Conservation (phyloP, 371 early-diverging fungal species). For the Zancudomyces culisetae region DNA sequence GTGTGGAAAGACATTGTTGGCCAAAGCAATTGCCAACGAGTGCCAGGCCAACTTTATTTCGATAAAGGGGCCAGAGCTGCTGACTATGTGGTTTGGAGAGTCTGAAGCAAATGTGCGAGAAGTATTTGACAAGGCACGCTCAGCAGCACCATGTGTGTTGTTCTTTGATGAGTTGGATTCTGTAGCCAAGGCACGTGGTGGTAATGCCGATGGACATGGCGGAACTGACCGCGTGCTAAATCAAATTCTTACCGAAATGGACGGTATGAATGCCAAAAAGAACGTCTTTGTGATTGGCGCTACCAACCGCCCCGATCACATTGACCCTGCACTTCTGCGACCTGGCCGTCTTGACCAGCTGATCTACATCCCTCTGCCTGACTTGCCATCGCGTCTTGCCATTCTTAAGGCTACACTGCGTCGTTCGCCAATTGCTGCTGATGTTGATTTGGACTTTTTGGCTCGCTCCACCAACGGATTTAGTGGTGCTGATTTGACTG, state of each 20-base stretch:
- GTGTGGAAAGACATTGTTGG: conserved; percentile 99
- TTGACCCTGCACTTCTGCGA: conserved; percentile 85
- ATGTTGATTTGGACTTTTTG: conserved; percentile 73
- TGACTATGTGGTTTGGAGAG: conserved; percentile 99
- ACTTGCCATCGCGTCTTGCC: conserved; percentile 69
- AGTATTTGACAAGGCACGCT: conserved; percentile 99
- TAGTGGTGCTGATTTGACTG: conserved; percentile 99
- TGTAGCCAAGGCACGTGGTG: conserved; percentile 94
- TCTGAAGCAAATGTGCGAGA: conserved; percentile 99
- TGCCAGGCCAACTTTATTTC: conserved; percentile 99
- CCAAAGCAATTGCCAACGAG: conserved; percentile 99
- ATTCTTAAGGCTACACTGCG: conserved; percentile 89
- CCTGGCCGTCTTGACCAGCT: conserved; percentile 99
- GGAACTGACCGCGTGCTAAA: conserved; percentile 98
- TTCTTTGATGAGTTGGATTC: conserved; percentile 99
- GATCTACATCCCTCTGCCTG: conserved; percentile 97
- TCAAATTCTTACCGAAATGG: conserved; percentile 99
- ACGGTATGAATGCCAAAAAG: conserved; percentile 99
- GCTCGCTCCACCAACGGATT: conserved; percentile 91
- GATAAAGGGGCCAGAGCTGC: conserved; percentile 99
- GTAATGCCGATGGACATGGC: conserved; percentile 66
- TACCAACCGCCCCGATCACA: conserved; percentile 98
- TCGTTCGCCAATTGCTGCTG: conserved; percentile 83
- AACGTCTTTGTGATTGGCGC: conserved; percentile 99
- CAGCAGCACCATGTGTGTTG: conserved; percentile 99